Evolutionary conservation across 148 eudicot species (phyloP), one percentile per base, ranked within the genome.

Genomic region (Simmondsia chinensis): DNA sequence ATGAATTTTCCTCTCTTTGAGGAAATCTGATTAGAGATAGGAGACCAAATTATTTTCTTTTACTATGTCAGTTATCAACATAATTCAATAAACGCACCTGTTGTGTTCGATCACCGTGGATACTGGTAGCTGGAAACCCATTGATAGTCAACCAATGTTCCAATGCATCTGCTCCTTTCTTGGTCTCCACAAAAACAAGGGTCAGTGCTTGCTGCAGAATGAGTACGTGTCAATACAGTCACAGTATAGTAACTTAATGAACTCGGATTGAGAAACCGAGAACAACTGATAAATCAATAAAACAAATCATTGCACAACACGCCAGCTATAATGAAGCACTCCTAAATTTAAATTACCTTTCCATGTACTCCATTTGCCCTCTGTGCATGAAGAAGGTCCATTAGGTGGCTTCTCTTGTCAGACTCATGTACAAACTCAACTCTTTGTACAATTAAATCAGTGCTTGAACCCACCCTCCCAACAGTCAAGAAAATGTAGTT

Each of bases 71-170:
- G 20, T 25, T 15, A 5, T n/a, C 2, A 16, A 36, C 15, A 7
- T 17, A 10, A n/a, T 14, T 63, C n/a, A 16, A 49, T n/a, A 34
- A 17, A 43, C 63, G 64, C 30, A 83, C 96, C 86, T 77, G 80
- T 38, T 87, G 96, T 16, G 82, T 48, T 56, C 87, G 77, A 56
- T 83, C 96, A 36, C 96, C 96, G 40, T 87, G 96, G 36, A 87
- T 87, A 45, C 88, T 76, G 35, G 82, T 77, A 59, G 96, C 76
- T 30, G 88, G 88, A 58, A 82, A 87, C 11, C 88, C 88, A 60
- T 77, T 80, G 17, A 34, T 33, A 42, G 45, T 66, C 61, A 87
- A 54, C 82, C 78, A 87, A 33, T 77, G 62, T 47, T 82, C 94
- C 52, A 82, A 65, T 25, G 84, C 60, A 56, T 82, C 91, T 25